These are phyloP conservation scores for Phytophthora syringae DNA, from an alignment of 352 stramenopile genomes.

Conservation along the genomic window DNA sequence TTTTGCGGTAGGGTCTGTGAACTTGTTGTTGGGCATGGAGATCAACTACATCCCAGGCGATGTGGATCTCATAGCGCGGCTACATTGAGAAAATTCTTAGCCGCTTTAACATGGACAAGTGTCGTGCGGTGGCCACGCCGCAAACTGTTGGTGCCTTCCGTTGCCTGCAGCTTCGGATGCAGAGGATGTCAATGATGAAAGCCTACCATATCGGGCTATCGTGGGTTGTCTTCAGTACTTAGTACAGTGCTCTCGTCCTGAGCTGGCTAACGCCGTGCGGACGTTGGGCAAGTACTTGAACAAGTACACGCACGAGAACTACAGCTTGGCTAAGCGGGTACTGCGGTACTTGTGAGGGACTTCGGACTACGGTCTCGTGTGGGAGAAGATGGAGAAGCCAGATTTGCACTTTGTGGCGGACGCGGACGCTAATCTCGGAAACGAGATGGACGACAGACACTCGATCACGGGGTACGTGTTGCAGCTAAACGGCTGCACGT, in stretches of 20 bases:
- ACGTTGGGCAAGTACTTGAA: constrained; percentile 3
- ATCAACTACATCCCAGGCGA: not conserved
- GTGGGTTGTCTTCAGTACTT: too few relatives aligned
- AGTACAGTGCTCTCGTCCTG: too few relatives aligned
- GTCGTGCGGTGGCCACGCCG: not conserved
- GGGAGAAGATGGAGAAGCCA: not conserved
- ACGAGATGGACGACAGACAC: constrained; percentile 1
- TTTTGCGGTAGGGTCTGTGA: constrained; percentile 8
- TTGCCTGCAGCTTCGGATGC: not conserved
- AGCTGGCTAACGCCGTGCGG: not conserved
- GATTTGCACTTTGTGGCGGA: not conserved
- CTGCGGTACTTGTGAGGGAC: constrained; percentile 7
- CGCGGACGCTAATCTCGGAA: not conserved
- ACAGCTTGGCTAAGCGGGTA: not conserved
- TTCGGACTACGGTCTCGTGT: not conserved
- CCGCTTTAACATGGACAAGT: not conserved
- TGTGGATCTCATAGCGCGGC: constrained; percentile 1
- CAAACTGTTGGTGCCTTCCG: not conserved
- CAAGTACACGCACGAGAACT: not conserved
- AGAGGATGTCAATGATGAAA: not conserved
- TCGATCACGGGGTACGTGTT: constrained; percentile 11
- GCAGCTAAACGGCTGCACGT: constrained; percentile 1
- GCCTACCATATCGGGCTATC: too few relatives aligned
- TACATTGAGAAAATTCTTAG: not conserved
- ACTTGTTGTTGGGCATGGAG: not conserved